Conservation (phyloP, 805 yeast species). For the Naumovozyma castellii region DNA sequence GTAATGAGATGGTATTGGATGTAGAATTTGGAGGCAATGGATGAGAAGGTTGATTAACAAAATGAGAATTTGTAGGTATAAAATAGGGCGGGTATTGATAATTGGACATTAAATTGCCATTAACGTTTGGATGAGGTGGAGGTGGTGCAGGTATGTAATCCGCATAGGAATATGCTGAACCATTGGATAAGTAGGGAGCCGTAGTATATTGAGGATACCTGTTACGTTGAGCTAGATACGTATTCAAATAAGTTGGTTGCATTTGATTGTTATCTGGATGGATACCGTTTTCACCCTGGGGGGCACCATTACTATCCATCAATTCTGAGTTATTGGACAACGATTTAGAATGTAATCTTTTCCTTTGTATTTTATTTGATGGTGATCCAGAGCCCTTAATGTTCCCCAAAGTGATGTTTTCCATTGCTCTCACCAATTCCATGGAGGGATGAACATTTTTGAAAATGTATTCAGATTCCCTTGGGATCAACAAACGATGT, state of each 20-base stretch:
- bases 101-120: too few relatives aligned
- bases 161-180: not conserved
- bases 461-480: constrained; percentile 39
- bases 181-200: not conserved
- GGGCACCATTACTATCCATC: too few relatives aligned
- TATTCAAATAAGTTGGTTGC: too few relatives aligned
- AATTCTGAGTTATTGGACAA: too few relatives aligned
- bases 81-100: not conserved
- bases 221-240: too few relatives aligned
- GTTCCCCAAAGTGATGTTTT: constrained; percentile 52
- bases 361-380: not conserved
- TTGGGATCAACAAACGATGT: constrained; percentile 49
- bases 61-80: not conserved
- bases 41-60: not conserved
- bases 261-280: too few relatives aligned
- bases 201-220: not conserved
- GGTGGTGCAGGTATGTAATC: not conserved
- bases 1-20: not conserved
- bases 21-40: constrained; percentile 1
- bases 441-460: constrained; percentile 39
- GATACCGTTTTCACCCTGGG: too few relatives aligned
- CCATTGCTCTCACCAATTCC: constrained; percentile 46
- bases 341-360: not conserved
- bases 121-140: too few relatives aligned
- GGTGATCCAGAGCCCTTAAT: constrained; percentile 19